Evolutionary conservation across 768 basidiomycete species (phyloP), one percentile per base, ranked within the genome.

Genomic region (Agrocybe pediades): DNA sequence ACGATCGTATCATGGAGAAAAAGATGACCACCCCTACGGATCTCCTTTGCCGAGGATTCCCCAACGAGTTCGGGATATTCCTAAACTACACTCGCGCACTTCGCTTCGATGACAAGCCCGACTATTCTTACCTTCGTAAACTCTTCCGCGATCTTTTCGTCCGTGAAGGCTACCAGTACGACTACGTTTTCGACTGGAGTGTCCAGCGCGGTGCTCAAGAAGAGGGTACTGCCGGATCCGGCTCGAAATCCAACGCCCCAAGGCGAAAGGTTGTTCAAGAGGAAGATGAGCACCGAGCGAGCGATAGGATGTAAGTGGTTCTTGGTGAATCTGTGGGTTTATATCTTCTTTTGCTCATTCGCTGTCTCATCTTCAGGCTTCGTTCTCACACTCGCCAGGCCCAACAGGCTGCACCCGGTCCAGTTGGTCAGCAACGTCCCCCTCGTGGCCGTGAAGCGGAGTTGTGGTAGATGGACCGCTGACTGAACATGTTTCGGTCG

Each of bases 1-100:
- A 98, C 73, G 97, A 98, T 74, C 89, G 97, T 56, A 99, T 99
- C 78, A 99, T 99, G 97, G 97, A 99, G 78, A 99, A 99, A 86
- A 99, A 99, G 86, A 98, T 99, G 95, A 98, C 97, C 30, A 97
- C 95, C 0, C 92, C 95, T 13, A 95, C 92, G 46, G 95, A 98
- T 70, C 80, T 96, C 54, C 86, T 99, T 24, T 98, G 96, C 79
- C 95, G 96, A 62, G 95, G 93, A n/a, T 98, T 97, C 84, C 96
- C 97, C 57, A 95, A 95, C 78, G 97, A 99, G 76, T 97, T 98
- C 60, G 96, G 95, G 39, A 97, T 98, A 63, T 98, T 98, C 84
- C 78, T 99, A 66, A 99, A 98, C 79, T 99, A 98, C 76, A 96
- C 95, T 56, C 93, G 97, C 52, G 95, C 96, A 40, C 89, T 99